Evolutionary conservation across 768 basidiomycete species (phyloP).

Genomic region (Suillus occidentalis): DNA sequence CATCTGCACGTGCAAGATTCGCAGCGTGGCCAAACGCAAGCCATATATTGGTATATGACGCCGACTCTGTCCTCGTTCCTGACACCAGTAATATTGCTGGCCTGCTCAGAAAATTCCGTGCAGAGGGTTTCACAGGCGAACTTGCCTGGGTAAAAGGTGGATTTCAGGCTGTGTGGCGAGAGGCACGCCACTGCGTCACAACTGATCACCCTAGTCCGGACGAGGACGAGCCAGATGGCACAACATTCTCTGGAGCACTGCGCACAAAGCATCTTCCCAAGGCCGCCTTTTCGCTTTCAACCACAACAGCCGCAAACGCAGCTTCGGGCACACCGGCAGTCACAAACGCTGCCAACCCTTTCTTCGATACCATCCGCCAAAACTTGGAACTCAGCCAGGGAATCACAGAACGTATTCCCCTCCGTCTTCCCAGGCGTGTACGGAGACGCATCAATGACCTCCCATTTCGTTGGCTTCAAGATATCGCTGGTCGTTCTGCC

Average conservation of each 20-base stretch:
- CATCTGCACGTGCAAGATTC: conserved; percentile 57
- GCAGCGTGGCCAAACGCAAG: conserved; percentile 54
- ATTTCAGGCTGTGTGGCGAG: conserved; percentile 67
- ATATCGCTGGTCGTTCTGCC: conserved; percentile 61
- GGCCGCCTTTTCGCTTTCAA: conserved; percentile 59
- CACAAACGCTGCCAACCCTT: conserved; percentile 65
- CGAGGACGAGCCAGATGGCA: conserved; percentile 45
- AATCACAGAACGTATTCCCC: conserved; percentile 79
- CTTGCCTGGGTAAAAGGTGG: conserved; percentile 84
- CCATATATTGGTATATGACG: conserved; percentile 83
- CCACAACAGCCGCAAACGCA: conserved; percentile 34
- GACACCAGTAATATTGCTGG: conserved; percentile 71
- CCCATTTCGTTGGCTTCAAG: conserved; percentile 76
- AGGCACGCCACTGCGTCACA: conserved; percentile 53
- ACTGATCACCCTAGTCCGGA: conserved; percentile 48
- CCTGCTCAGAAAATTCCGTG: conserved; percentile 72
- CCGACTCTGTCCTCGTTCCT: conserved; percentile 61
- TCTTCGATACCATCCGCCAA: conserved; percentile 92
- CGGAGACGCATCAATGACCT: conserved; percentile 66
- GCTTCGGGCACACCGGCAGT: conserved; percentile 21
- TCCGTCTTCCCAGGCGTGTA: conserved; percentile 51
- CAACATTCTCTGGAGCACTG: conserved; percentile 32
- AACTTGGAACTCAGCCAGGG: conserved; percentile 77
- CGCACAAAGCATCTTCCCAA: conserved; percentile 62
- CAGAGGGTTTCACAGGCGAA: conserved; percentile 57